Evolutionary conservation across 2,329 filamentous ascomycete species (phyloP).

Genomic region (Diplodia sapinea): DNA sequence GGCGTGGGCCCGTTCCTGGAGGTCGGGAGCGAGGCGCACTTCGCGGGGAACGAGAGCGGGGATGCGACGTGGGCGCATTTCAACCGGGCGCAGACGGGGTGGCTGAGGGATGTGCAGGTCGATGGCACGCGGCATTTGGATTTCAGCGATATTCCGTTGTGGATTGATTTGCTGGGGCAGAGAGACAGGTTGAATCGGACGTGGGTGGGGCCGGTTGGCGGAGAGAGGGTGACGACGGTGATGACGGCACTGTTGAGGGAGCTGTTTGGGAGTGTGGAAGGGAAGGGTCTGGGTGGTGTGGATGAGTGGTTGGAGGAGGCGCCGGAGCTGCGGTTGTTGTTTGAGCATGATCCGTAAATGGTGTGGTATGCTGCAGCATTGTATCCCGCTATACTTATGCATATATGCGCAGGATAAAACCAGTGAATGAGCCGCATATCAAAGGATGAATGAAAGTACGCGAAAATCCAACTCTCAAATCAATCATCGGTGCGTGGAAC

Average conservation of each 20-base stretch:
- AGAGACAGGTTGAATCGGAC: slow-evolving; percentile 32
- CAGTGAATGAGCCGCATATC: no score
- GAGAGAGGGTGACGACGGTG: neutral
- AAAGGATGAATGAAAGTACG: no score
- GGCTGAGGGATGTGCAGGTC: slow-evolving; percentile 38
- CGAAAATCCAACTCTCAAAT: no score
- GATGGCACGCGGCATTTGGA: slow-evolving; percentile 37
- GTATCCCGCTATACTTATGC: no score
- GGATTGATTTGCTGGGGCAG: slow-evolving; percentile 38
- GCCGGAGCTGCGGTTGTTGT: neutral
- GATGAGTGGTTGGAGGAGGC: neutral
- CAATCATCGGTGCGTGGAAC: no score
- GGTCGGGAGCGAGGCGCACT: slow-evolving; percentile 35
- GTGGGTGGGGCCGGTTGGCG: slow-evolving; percentile 4
- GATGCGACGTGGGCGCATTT: slow-evolving; percentile 36
- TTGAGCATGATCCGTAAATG: neutral
- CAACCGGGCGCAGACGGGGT: slow-evolving; percentile 37
- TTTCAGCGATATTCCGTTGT: slow-evolving; percentile 38
- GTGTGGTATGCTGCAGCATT: neutral
- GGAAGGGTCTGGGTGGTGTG: neutral
- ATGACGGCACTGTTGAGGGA: neutral
- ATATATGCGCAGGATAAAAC: no score
- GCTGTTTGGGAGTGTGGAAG: neutral
- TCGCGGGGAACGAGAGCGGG: slow-evolving; percentile 2
- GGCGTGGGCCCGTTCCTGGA: slow-evolving; percentile 35